phyloP scores from a whole-genome alignment of 2,329 filamentous ascomycete species.

The Claviceps purpurea region DNA sequence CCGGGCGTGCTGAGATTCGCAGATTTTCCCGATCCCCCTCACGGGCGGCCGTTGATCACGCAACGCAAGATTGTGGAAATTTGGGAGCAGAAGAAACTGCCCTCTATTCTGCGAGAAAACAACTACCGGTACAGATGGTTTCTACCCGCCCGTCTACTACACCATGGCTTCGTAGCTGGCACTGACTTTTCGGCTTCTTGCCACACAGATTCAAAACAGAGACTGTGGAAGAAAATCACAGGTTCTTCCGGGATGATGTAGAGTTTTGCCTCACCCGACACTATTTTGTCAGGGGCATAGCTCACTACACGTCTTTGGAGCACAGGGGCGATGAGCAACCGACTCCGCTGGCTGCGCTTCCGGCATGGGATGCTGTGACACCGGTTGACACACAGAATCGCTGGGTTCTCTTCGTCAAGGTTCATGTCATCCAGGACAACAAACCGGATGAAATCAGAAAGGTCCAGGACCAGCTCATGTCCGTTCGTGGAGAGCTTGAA shows the following conservation, averaged over 20 bases:
- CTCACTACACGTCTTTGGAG: conserved; percentile 21
- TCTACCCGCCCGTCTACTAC: conserved; percentile 5
- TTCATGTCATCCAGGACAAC: conserved; percentile 41
- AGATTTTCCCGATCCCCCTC: conserved; percentile 45
- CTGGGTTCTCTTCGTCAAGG: conserved; percentile 43
- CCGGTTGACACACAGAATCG: conserved; percentile 34
- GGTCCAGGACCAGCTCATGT: conserved; percentile 37
- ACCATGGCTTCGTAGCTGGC: not conserved
- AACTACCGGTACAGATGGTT: conserved; percentile 29
- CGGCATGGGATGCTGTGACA: conserved; percentile 32
- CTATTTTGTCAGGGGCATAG: conserved; percentile 25
- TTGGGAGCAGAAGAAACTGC: conserved; percentile 35
- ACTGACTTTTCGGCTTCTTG: conserved; percentile 5
- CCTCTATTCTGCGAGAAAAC: conserved; percentile 36
- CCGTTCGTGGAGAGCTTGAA: conserved; percentile 31
- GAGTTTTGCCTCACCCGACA: conserved; percentile 40
- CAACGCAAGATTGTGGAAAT: conserved; percentile 45
- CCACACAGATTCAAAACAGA: conserved; percentile 37
- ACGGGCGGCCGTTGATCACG: conserved; percentile 30
- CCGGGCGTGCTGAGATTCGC: conserved; percentile 42
- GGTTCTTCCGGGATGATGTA: conserved; percentile 39
- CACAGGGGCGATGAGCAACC: conserved; percentile 6
- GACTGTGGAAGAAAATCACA: conserved; percentile 38
- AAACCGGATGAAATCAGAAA: conserved; percentile 44
- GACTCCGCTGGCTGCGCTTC: conserved; percentile 20